A percentile compares a stretch with the other conserved stretches of the same genome.
Conservation (phyloP, 2,329 filamentous ascomycete species). For the Gaeumannomyces tritici region DNA sequence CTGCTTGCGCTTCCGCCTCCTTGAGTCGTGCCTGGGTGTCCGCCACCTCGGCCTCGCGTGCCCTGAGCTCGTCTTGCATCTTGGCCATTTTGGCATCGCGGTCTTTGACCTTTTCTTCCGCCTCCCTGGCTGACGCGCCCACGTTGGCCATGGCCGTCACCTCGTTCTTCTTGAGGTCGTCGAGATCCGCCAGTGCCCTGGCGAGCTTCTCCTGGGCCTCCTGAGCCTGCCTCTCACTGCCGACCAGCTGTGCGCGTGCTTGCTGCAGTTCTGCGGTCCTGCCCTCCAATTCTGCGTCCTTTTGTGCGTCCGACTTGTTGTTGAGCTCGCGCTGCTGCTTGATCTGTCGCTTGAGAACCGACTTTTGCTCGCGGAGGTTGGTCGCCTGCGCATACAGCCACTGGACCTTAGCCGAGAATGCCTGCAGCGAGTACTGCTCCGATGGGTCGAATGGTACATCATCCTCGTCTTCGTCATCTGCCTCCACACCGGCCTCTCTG, state of each 20-base stretch:
- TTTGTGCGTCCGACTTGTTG: slow-evolving; percentile 69
- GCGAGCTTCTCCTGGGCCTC: slow-evolving; percentile 39
- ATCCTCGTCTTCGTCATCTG: slow-evolving; percentile 53
- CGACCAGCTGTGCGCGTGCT: slow-evolving; percentile 17
- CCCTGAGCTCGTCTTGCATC: background rate
- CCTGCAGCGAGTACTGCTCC: slow-evolving; percentile 61
- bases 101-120: background rate
- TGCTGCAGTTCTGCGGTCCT: slow-evolving; percentile 47
- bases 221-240: slow-evolving; percentile 23
- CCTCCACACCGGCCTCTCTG: slow-evolving; percentile 45
- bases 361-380: slow-evolving; percentile 75
- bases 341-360: slow-evolving; percentile 81
- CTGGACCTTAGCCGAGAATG: slow-evolving; percentile 71
- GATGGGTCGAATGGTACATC: slow-evolving; percentile 43
- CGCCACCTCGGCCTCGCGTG: background rate
- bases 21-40: background rate
- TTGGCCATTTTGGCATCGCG: background rate
- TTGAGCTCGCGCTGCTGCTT: slow-evolving; percentile 93
- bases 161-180: slow-evolving; percentile 14
- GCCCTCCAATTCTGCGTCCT: slow-evolving; percentile 52
- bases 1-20: background rate
- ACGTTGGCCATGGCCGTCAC: slow-evolving; percentile 12
- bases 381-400: slow-evolving; percentile 70
- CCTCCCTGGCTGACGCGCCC: background rate
- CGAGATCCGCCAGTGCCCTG: slow-evolving; percentile 36